These are phyloP conservation scores for Phlebopus sp. DNA, from an alignment of 1,284 basidiomycete genomes.

Conservation along the genomic window DNA sequence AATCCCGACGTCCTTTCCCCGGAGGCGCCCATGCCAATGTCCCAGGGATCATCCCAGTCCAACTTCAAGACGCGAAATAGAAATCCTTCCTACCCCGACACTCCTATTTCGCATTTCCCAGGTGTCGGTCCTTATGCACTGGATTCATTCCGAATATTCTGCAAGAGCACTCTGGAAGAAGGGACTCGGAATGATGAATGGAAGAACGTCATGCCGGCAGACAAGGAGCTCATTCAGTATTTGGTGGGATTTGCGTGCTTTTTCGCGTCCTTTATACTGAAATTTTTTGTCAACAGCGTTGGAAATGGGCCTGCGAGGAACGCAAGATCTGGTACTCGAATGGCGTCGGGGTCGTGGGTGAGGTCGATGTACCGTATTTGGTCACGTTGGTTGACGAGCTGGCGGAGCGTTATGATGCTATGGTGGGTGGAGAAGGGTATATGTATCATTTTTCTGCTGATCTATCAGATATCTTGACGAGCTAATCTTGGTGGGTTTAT, in stretches of 20 bases:
- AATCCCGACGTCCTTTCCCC: not conserved
- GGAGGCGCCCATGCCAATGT: not conserved
- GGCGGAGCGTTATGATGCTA: constrained; percentile 22
- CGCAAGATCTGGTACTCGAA: constrained; percentile 47
- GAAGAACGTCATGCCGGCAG: constrained; percentile 53
- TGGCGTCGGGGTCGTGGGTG: constrained; percentile 36
- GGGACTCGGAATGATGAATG: constrained; percentile 39
- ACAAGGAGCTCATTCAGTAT: constrained; percentile 62
- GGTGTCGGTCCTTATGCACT: constrained; percentile 62
- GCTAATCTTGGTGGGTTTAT: too few relatives aligned
- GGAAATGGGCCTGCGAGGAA: constrained; percentile 59
- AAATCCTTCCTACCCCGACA: constrained; percentile 36
- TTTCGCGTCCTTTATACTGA: not conserved
- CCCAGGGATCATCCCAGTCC: not conserved
- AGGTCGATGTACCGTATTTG: constrained; percentile 36
- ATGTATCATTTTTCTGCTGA: constrained; percentile 26
- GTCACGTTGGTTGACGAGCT: constrained; percentile 37
- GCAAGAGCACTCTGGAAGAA: constrained; percentile 21
- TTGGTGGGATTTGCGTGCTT: constrained; percentile 38
- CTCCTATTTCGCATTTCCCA: constrained; percentile 51
- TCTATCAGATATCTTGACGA: constrained; percentile 1
- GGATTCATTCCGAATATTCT: constrained; percentile 69
- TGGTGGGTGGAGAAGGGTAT: constrained; percentile 39
- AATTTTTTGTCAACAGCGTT: constrained; percentile 38
- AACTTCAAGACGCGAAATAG: not conserved